These are phyloP conservation scores for Mallotus repandus DNA, from an alignment of 441 rosid genomes.

Conservation along the genomic window DNA sequence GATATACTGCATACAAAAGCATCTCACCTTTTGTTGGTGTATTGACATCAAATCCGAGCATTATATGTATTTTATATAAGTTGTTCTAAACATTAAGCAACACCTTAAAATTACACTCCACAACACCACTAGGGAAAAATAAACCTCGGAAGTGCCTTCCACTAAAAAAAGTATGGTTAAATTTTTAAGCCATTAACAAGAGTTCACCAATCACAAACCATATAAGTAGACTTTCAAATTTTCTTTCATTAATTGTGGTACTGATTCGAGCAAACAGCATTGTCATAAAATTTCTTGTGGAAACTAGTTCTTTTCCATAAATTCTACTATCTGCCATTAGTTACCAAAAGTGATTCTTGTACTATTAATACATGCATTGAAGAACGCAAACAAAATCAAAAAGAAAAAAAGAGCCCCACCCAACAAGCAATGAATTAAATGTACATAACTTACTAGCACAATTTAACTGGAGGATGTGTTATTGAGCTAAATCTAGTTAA, in stretches of 20 bases:
- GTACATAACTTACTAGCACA: neutral
- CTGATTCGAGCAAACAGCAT: neutral
- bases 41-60: neutral
- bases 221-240: neutral
- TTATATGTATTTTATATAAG: slow-evolving; percentile 13
- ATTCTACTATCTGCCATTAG: neutral
- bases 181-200: neutral
- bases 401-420: neutral
- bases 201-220: slow-evolving; percentile 7
- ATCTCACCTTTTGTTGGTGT: neutral
- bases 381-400: neutral
- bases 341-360: slow-evolving; percentile 10
- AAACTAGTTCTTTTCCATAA: neutral
- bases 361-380: neutral
- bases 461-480: neutral
- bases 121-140: neutral
- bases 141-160: neutral
- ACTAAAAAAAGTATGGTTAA: neutral
- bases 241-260: neutral
- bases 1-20: slow-evolving; percentile 5
- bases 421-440: neutral
- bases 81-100: neutral
- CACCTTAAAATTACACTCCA: neutral
- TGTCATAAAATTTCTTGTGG: neutral
- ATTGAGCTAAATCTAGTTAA: neutral